Evolutionary conservation across 371 early-diverging fungal species (phyloP).

Genomic region (Mortierella sp.): DNA sequence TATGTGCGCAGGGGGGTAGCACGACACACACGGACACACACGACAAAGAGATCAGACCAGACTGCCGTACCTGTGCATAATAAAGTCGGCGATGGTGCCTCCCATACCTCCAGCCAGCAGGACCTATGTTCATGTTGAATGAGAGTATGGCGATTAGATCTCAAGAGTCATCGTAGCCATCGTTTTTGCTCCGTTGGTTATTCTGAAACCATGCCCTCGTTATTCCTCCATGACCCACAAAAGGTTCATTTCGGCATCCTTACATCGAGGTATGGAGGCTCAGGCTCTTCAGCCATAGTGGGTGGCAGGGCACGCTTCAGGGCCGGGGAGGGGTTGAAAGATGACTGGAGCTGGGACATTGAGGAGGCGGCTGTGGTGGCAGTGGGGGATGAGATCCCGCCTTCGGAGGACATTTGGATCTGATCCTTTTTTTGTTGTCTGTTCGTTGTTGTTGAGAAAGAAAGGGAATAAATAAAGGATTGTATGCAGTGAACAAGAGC

Average conservation of each 20-base stretch:
- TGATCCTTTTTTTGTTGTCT: constrained; percentile 2
- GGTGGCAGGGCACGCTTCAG: constrained; percentile 44
- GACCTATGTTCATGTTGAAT: constrained; percentile 52
- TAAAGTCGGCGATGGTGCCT: constrained; percentile 77
- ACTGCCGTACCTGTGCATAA: constrained; percentile 74
- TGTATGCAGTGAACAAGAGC: background rate
- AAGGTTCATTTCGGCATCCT: background rate
- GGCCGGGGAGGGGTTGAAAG: constrained; percentile 33
- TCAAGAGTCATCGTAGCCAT: background rate
- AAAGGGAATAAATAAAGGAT: background rate
- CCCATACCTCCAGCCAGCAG: constrained; percentile 78
- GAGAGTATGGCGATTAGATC: background rate
- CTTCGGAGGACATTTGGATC: constrained; percentile 38
- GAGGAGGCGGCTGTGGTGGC: constrained; percentile 19
- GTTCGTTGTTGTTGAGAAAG: background rate
- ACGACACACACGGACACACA: constrained; percentile 36
- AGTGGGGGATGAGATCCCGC: constrained; percentile 41
- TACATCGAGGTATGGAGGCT: constrained; percentile 50
- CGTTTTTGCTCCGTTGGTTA: no score
- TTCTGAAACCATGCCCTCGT: background rate
- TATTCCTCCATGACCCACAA: no score
- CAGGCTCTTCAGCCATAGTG: constrained; percentile 15
- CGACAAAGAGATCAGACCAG: constrained; percentile 18
- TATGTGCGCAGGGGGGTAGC: background rate
- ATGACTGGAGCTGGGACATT: constrained; percentile 32